Evolutionary conservation across 139 green algal genomes (phyloP).

Genomic region (Zygnema circumcarinatum): DNA sequence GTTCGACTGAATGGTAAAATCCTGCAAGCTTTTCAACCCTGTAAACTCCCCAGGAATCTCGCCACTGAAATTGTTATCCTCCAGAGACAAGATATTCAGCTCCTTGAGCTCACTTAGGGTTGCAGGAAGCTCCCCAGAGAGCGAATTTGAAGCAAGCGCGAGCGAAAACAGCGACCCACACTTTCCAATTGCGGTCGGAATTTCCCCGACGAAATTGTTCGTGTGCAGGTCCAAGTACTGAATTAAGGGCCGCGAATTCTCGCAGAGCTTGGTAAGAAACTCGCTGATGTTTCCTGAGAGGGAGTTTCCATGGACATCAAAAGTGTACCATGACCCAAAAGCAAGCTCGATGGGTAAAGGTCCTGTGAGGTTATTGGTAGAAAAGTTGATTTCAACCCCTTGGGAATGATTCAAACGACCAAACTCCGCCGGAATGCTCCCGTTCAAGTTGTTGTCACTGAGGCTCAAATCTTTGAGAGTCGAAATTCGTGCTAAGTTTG

Average conservation of each 20-base stretch:
- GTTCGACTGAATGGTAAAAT: neutral
- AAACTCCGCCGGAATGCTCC: neutral
- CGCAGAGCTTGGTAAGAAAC: neutral
- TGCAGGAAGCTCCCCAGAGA: slow-evolving; percentile 20
- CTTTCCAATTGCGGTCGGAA: slow-evolving; percentile 3
- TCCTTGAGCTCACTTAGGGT: neutral
- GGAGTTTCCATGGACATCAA: neutral
- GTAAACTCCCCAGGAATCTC: neutral
- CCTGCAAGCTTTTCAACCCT: neutral
- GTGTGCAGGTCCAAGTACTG: neutral
- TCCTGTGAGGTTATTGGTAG: slow-evolving; percentile 24
- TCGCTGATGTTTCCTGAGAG: neutral
- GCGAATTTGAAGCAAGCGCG: neutral
- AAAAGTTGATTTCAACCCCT: neutral
- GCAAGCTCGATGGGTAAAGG: neutral
- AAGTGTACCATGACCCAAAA: neutral
- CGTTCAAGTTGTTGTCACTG: neutral
- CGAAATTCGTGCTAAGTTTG: neutral
- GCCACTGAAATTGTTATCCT: neutral
- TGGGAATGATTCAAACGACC: neutral
- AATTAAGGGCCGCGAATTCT: neutral
- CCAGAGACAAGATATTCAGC: neutral
- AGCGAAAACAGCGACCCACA: neutral
- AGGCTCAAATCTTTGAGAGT: neutral
- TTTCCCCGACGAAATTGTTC: slow-evolving; percentile 1